phyloP scores from a whole-genome alignment of 768 basidiomycete genomes.

The Naganishia vishniacii region DNA sequence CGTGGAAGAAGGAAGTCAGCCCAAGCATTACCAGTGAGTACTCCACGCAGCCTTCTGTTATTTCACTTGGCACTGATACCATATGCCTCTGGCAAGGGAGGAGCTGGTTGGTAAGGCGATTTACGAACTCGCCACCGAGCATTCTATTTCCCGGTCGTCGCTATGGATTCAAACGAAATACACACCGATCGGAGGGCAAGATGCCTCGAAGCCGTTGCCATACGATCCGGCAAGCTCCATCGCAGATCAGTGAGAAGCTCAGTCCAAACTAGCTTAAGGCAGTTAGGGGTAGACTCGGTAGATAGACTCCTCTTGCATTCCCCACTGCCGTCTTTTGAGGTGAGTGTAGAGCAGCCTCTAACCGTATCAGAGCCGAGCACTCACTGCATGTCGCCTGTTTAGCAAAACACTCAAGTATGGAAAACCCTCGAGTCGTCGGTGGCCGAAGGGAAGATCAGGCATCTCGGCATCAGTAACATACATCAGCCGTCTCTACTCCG shows the following conservation, averaged over 20 bases:
- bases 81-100: slow-evolving; percentile 54
- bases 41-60: neutral
- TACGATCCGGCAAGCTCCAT: slow-evolving; percentile 60
- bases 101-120: slow-evolving; percentile 75
- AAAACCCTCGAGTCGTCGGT: slow-evolving; percentile 59
- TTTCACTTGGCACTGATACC: neutral
- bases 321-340: slow-evolving; percentile 57
- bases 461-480: slow-evolving; percentile 66
- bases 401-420: slow-evolving; percentile 67
- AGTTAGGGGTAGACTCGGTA: slow-evolving; percentile 67
- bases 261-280: slow-evolving; percentile 60
- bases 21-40: slow-evolving; percentile 44
- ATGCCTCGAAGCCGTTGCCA: slow-evolving; percentile 63
- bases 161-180: slow-evolving; percentile 80
- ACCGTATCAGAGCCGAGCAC: neutral
- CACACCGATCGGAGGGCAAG: slow-evolving; percentile 70
- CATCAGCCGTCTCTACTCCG: slow-evolving; percentile 61
- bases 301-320: slow-evolving; percentile 77
- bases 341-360: neutral
- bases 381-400: neutral
- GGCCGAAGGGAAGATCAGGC: slow-evolving; percentile 55
- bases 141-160: slow-evolving; percentile 61
- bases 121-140: slow-evolving; percentile 55
- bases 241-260: slow-evolving; percentile 59
- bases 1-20: slow-evolving; percentile 61